phyloP scores from a whole-genome alignment of 1,284 basidiomycete species.

The Ustilago shanxiensis region DNA sequence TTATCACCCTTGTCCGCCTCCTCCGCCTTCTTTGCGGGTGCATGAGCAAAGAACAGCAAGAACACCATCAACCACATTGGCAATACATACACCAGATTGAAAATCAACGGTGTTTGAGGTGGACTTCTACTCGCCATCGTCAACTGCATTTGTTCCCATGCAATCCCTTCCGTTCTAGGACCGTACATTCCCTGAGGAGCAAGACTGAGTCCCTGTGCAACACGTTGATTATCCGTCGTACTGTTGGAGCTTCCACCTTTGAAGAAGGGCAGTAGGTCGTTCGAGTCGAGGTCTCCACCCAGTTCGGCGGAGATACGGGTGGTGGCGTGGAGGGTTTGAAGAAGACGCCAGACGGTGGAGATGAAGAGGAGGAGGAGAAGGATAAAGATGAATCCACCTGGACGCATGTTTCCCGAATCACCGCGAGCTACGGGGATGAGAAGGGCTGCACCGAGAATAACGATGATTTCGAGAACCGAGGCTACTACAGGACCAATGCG shows the following conservation, averaged over 20 bases:
- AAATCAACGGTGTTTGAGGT: constrained; percentile 54
- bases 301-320: constrained; percentile 36
- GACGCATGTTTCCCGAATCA: constrained; percentile 35
- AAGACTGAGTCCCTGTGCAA: constrained; percentile 32
- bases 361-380: constrained; percentile 53
- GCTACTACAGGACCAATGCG: constrained; percentile 50
- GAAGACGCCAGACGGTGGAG: constrained; percentile 41
- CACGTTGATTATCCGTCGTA: constrained; percentile 29
- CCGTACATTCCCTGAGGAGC: constrained; percentile 59
- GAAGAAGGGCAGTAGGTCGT: constrained; percentile 51
- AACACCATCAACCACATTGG: constrained; percentile 60
- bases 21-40: constrained; percentile 30
- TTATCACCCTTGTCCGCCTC: constrained; percentile 1
- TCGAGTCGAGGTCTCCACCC: constrained; percentile 25
- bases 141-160: constrained; percentile 53
- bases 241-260: constrained; percentile 26
- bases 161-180: constrained; percentile 45
- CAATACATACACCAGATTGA: constrained; percentile 56
- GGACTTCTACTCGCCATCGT: constrained; percentile 48
- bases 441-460: constrained; percentile 48
- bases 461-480: constrained; percentile 38
- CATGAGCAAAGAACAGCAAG: constrained; percentile 58
- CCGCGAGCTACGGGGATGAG: constrained; percentile 56
- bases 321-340: constrained; percentile 52
- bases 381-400: constrained; percentile 51